Evolutionary conservation across 2,329 filamentous ascomycete genomes (phyloP).

Genomic region (Arachnomyces sp.): DNA sequence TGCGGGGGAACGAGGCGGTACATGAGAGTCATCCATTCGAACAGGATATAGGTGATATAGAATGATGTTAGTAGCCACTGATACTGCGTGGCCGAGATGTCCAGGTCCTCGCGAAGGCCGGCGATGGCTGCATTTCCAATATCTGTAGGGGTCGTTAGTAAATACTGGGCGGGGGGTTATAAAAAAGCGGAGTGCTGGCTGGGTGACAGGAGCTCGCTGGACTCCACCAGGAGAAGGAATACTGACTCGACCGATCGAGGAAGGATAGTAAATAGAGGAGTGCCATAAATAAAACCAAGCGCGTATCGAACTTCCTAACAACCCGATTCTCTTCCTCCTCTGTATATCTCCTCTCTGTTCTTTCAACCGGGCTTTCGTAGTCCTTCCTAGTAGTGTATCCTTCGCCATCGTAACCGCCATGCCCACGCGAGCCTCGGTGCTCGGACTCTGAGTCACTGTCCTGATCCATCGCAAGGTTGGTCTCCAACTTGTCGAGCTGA

Average conservation of each 20-base stretch:
- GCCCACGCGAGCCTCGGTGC: not conserved
- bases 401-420: slow-evolving; percentile 9
- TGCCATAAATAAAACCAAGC: slow-evolving; percentile 71
- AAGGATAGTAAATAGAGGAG: slow-evolving; percentile 78
- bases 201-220: too few relatives aligned
- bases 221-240: slow-evolving; percentile 3
- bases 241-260: slow-evolving; percentile 72
- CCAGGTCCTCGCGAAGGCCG: slow-evolving; percentile 47
- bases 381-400: slow-evolving; percentile 23
- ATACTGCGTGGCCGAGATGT: slow-evolving; percentile 48
- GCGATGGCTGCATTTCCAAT: slow-evolving; percentile 57
- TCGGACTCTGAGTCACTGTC: slow-evolving; percentile 5
- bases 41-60: slow-evolving; percentile 56
- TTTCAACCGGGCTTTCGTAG: slow-evolving; percentile 9
- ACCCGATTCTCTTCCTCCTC: slow-evolving; percentile 64
- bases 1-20: slow-evolving; percentile 53
- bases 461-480: slow-evolving; percentile 20
- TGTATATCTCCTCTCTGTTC: slow-evolving; percentile 27
- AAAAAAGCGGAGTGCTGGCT: too few relatives aligned
- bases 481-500: slow-evolving; percentile 25
- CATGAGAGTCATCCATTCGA: slow-evolving; percentile 59
- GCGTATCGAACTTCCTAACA: slow-evolving; percentile 65
- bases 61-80: slow-evolving; percentile 55
- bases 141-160: slow-evolving; percentile 27
- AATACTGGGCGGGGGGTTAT: too few relatives aligned